Evolutionary conservation across 805 yeast genomes (phyloP), one percentile per base, ranked within the genome.

Genomic region (Myxozyma sirexii): DNA sequence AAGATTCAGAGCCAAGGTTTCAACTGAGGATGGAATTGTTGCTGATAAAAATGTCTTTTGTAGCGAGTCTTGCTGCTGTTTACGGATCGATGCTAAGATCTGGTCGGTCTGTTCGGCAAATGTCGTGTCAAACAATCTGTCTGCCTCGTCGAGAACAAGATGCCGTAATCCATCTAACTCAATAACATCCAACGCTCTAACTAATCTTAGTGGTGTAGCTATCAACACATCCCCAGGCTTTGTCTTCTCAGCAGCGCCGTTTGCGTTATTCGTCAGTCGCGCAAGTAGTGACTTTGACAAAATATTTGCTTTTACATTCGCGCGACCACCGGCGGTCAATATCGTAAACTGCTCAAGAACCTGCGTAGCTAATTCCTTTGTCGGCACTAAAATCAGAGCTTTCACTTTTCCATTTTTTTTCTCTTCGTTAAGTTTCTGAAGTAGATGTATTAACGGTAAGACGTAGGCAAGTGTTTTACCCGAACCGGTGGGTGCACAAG

Each of bases 401-500:
- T 87, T 88, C 10, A 33, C 46, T 1, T 3, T 37, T 23, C 23
- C 23, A 2, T 42, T 13, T 4, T 41, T 39, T 13, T 26, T 47
- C 29, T 19, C 46, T 63, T 70, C 68, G 59, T 77, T 72, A 57
- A 75, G 73, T 50, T 77, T 75, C 19, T 81, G 72, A 58, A 76
- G 75, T 26, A 43, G 24, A 67, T 89, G 94, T 21, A 94, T 74
- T 67, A 93, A 68, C 3, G 99, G 99, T 17, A 91, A 82, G 57
- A 89, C 76, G 71, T 88, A 94, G 31, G 97, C 96, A 50, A 94
- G 77, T 0, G 99, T 94, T 72, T 94, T 94, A 79, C 99, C 99
- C 3, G 97, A 90, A 68, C 99, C 99, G 0, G 99, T 94, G 48
- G 98, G 98, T 0, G 98, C 97, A 79, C 97, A 90, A 0, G 96